These are phyloP conservation scores for Eucalyptus virginea DNA, from an alignment of 345 rosid genomes.

Conservation along the genomic window DNA sequence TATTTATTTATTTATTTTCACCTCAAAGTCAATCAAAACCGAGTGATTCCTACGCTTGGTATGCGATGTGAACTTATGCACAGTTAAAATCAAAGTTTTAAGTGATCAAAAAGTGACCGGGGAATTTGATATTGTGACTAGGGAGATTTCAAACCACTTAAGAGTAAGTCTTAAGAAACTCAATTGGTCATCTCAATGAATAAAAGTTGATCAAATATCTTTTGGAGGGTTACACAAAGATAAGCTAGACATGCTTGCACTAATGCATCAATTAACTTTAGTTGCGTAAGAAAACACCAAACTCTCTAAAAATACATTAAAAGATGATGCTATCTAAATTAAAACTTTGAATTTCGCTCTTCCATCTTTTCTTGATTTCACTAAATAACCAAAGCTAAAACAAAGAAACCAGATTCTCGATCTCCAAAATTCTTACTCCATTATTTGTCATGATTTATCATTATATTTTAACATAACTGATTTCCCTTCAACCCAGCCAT, in stretches of 20 bases:
- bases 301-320: neutral
- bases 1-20: neutral
- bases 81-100: rapidly evolving
- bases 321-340: neutral
- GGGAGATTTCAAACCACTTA: neutral
- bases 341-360: neutral
- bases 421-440: neutral
- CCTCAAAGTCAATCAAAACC: neutral
- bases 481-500: rapidly evolving
- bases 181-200: rapidly evolving
- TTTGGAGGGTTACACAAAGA: neutral
- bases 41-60: neutral
- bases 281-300: neutral
- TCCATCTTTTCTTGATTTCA: neutral
- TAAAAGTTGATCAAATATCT: neutral
- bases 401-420: neutral
- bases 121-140: neutral
- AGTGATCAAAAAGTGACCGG: rapidly evolving
- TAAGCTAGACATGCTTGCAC: neutral
- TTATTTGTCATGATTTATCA: rapidly evolving
- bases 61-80: rapidly evolving
- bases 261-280: neutral
- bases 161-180: neutral
- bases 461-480: neutral
- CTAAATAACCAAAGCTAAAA: neutral